Conservation (phyloP, 176 grass and related monocot species). For the Oryza meyeriana region DNA sequence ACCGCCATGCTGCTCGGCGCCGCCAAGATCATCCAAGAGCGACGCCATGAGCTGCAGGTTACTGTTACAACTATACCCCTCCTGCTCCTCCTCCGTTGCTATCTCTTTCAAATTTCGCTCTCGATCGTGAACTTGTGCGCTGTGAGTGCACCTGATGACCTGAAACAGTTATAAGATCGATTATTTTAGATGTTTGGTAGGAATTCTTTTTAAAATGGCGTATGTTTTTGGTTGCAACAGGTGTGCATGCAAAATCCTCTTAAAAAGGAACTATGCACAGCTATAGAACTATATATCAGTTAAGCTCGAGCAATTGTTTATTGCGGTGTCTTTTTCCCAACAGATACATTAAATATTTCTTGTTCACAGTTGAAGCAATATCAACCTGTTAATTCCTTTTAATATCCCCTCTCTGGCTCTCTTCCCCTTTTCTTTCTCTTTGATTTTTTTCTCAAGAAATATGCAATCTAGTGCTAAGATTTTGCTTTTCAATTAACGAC, state of each 20-base stretch:
- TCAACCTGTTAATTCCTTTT: neutral
- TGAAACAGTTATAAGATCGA: neutral
- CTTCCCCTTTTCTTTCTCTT: neutral
- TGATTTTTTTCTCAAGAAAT: neutral
- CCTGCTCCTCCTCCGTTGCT: neutral
- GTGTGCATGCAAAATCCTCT: neutral
- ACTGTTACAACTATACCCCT: neutral
- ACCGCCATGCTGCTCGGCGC: conserved; percentile 79
- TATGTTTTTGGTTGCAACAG: neutral
- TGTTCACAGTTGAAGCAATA: neutral
- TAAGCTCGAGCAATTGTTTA: neutral
- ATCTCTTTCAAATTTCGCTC: too few species aligned
- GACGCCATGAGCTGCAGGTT: conserved; percentile 56
- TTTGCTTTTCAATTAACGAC: too few species aligned
- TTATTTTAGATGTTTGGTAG: neutral
- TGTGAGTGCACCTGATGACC: too few species aligned
- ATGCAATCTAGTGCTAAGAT: neutral
- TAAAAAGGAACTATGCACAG: too few species aligned
- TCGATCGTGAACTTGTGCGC: too few species aligned
- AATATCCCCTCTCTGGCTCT: too few species aligned
- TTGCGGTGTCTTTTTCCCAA: neutral
- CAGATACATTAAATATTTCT: conserved; percentile 3
- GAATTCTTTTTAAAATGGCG: neutral
- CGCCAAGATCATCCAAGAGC: conserved; percentile 72
- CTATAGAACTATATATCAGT: neutral